Conservation (phyloP, 768 basidiomycete genomes). For the Pluteus cervinus region DNA sequence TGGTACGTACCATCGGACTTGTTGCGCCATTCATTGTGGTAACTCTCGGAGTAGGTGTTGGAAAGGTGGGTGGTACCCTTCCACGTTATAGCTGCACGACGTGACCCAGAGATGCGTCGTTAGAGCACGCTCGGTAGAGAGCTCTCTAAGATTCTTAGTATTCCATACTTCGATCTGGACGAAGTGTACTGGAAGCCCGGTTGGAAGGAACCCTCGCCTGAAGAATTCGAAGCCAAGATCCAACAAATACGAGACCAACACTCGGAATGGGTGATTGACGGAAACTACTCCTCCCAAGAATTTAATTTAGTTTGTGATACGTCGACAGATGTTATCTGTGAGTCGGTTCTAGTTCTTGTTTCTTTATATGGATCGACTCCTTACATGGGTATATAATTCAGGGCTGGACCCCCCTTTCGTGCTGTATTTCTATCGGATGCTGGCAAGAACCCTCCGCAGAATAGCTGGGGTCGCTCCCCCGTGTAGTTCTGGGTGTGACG, state of each 20-base stretch:
- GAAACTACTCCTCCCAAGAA: slow-evolving; percentile 28
- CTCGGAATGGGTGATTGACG: slow-evolving; percentile 52
- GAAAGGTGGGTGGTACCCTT: slow-evolving; percentile 22
- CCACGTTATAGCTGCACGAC: no score
- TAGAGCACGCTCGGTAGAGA: slow-evolving; percentile 44
- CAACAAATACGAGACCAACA: slow-evolving; percentile 18
- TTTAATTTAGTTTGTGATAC: slow-evolving; percentile 28
- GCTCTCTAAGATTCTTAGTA: slow-evolving; percentile 35
- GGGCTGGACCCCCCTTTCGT: slow-evolving; percentile 65
- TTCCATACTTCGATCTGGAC: slow-evolving; percentile 46
- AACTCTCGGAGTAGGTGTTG: slow-evolving; percentile 19
- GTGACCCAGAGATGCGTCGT: no score
- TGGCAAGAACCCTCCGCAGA: slow-evolving; percentile 46
- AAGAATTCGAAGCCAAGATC: slow-evolving; percentile 25
- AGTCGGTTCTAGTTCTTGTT: slow-evolving; percentile 19
- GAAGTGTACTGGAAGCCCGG: slow-evolving; percentile 41
- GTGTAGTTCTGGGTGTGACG: slow-evolving; percentile 46
- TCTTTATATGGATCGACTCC: neutral
- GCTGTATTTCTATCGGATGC: slow-evolving; percentile 55
- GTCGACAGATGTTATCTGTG: slow-evolving; percentile 51
- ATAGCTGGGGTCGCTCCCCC: slow-evolving; percentile 25
- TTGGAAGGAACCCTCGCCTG: slow-evolving; percentile 29
- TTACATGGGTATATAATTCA: slow-evolving; percentile 15
- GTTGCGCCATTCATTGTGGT: no score
- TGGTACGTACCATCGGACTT: slow-evolving; percentile 27